phyloP scores from a whole-genome alignment of 129 eudicot species.

The sunflower (Helianthus annuus) region HanXRQr2.0-SUNRISE NC_035447.2:100063665-100064164 shows the following conservation, averaged over 20 bases:
- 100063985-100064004: too few species aligned
- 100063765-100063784: slow-evolving; percentile 32
- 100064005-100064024: too few species aligned
- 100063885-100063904: not conserved
- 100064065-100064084: too few species aligned
- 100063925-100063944: not conserved
- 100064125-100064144: too few species aligned
- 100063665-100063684: slow-evolving; percentile 29
- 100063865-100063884: not conserved
- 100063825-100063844: slow-evolving; percentile 39
- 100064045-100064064: too few species aligned
- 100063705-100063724: slow-evolving; percentile 41
- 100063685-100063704: slow-evolving; percentile 9
- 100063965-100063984: too few species aligned
- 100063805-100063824: slow-evolving; percentile 78
- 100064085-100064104: too few species aligned
- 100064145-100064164: too few species aligned
- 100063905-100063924: too few species aligned
- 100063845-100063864: slow-evolving; percentile 39
- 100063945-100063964: not conserved
- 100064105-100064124: too few species aligned
- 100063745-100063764: slow-evolving; percentile 39
- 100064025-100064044: too few species aligned
- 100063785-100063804: slow-evolving; percentile 39
- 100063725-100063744: slow-evolving; percentile 58